Percentiles rank a stretch among this genome's conserved stretches.
Conservation (phyloP, 2,329 filamentous ascomycete species). For the Aspergillus sp. region DNA sequence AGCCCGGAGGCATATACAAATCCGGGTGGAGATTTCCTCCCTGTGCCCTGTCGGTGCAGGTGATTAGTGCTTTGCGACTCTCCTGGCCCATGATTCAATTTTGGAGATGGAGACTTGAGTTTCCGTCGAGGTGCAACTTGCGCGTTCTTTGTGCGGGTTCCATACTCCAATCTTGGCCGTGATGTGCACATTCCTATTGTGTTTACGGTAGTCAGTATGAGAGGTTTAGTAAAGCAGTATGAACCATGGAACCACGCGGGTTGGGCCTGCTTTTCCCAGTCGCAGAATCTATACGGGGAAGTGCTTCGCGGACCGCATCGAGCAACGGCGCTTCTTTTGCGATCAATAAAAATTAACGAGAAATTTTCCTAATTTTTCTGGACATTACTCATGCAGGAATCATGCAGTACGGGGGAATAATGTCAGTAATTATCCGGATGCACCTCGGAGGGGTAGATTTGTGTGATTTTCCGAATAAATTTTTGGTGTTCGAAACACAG, state of each 20-base stretch:
- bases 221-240: neutral
- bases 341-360: neutral
- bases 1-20: slow-evolving; percentile 9
- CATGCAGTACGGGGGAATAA: neutral
- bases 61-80: slow-evolving; percentile 5
- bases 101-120: slow-evolving; percentile 5
- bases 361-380: no score
- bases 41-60: neutral
- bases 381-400: no score
- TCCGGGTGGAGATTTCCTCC: neutral
- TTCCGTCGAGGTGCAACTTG: neutral
- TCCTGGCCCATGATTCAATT: neutral
- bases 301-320: neutral
- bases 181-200: slow-evolving; percentile 7
- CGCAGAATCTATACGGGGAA: neutral
- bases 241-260: slow-evolving; percentile 9
- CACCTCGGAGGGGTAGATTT: neutral
- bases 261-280: neutral
- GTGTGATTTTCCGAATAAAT: no score
- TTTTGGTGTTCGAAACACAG: neutral
- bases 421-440: neutral
- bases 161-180: neutral
- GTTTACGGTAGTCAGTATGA: neutral
- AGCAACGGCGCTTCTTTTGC: neutral
- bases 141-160: neutral